phyloP scores from a whole-genome alignment of 2,329 filamentous ascomycete species.

The Dactylella cylindrospora region DNA sequence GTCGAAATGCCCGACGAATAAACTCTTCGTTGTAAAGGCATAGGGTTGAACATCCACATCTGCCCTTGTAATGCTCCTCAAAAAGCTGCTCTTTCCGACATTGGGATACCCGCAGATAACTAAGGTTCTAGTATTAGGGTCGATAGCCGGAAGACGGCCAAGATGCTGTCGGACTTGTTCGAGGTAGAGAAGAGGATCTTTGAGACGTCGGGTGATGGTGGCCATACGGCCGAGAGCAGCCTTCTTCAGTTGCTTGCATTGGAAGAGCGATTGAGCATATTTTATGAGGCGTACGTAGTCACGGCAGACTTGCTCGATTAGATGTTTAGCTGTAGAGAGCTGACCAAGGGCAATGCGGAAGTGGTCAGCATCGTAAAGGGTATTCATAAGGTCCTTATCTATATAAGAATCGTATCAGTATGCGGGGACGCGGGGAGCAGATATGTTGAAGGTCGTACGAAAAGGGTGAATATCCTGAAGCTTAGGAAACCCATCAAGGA shows the following conservation, averaged over 20 bases:
- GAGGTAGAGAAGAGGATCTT: constrained; percentile 91
- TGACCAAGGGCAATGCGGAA: constrained; percentile 96
- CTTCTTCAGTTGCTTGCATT: constrained; percentile 98
- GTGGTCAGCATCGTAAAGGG: constrained; percentile 96
- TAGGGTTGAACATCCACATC: constrained; percentile 98
- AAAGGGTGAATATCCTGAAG: constrained; percentile 95
- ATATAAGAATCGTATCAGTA: constrained; percentile 45
- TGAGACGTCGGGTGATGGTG: constrained; percentile 89
- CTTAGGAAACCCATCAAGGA: constrained; percentile 89
- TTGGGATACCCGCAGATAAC: constrained; percentile 98
- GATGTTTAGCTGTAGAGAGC: constrained; percentile 89
- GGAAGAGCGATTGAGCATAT: constrained; percentile 94
- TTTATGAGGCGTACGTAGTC: constrained; percentile 96
- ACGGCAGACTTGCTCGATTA: constrained; percentile 92
- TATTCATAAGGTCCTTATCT: constrained; percentile 86
- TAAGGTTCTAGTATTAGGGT: constrained; percentile 93
- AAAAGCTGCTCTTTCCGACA: constrained; percentile 93
- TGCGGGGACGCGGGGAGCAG: constrained; percentile 42
- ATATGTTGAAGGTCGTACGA: constrained; percentile 61
- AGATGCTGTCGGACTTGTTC: constrained; percentile 97
- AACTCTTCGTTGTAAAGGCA: constrained; percentile 95
- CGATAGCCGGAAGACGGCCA: constrained; percentile 95
- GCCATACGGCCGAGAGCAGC: constrained; percentile 97
- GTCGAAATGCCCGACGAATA: constrained; percentile 97
- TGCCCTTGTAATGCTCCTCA: constrained; percentile 86